Base-by-base conservation (phyloP, 2,329 filamentous ascomycete genomes). In the Stromatinia cepivora region DNA sequence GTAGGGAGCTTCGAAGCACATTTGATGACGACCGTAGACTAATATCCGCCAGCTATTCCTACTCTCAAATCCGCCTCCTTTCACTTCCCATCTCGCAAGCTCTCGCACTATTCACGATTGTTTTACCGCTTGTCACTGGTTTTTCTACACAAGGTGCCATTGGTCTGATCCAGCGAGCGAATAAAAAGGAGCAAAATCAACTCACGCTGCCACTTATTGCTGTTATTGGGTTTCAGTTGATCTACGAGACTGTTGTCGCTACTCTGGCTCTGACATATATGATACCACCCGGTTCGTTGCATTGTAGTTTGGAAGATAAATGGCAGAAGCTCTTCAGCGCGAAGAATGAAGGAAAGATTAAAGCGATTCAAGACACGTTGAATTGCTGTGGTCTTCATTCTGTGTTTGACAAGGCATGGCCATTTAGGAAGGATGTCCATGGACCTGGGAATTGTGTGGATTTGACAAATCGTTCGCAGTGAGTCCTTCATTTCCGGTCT, bases 361-460 rank as follows among this genome's bases (percentile, higher is more conserved):
- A 83, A 54, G 78, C 79, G 2, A 89, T 93, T 64, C 90, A 93
- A 75, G 87, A 92, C 75, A 78, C 83, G 0, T 84, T 91, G 45
- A 76, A 84, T 10, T 93, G 90, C 80, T 93, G 90, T 73, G 90
- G 90, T 0, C 81, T 91, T 46, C 82, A 82, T 68, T 84, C 81
- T 6, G 76, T 86, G 39, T 78, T 76, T 42, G 89, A 93, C 75
- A 86, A 85, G 73, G 84, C 86, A 0, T 92, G 84, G 81, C 90
- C 90, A 0, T 91, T 90, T 70, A 81, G n/a, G 25, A 22, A 45
- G 20, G 28, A 66, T 34, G 52, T 25, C 6, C 31, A 58, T 25
- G 52, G 10, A 17, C 6, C 52, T 39, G 67, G 67, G 25, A 67
- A 48, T 11, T 75, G 73, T 63, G 58, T 66, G 15, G 45, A 67